These are phyloP conservation scores for Pyrenophora tritici-repentis DNA, from an alignment of 2,329 filamentous ascomycete genomes.

Conservation along the genomic window DNA sequence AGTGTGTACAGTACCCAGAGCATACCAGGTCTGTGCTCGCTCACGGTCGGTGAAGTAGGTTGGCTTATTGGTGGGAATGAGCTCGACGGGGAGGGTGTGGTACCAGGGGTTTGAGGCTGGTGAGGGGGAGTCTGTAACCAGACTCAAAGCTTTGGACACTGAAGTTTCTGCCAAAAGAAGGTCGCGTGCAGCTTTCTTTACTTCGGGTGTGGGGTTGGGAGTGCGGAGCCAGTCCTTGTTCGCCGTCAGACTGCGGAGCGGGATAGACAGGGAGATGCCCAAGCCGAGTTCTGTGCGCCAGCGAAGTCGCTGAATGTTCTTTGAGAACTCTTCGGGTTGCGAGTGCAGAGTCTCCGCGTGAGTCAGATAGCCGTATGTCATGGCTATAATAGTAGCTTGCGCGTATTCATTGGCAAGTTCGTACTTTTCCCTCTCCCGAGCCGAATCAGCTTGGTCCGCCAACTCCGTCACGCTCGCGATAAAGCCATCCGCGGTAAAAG, in stretches of 20 bases:
- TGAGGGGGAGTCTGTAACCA: conserved; percentile 36
- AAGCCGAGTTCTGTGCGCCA: conserved; percentile 37
- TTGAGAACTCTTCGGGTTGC: conserved; percentile 25
- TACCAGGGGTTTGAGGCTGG: conserved; percentile 39
- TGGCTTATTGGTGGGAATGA: conserved; percentile 39
- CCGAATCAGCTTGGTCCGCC: conserved; percentile 26
- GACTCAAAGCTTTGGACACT: conserved; percentile 29
- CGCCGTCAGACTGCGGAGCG: conserved; percentile 10
- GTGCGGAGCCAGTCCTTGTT: conserved; percentile 22
- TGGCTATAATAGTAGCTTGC: conserved; percentile 32
- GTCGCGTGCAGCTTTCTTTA: conserved; percentile 21
- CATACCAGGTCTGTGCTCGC: conserved; percentile 38
- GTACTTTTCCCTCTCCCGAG: conserved; percentile 21
- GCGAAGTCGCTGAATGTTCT: conserved; percentile 33
- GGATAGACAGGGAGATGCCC: conserved; percentile 26
- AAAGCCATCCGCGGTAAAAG: conserved; percentile 24
- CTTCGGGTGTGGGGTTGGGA: not conserved
- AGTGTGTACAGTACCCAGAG: conserved; percentile 33
- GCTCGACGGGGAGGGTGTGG: conserved; percentile 33
- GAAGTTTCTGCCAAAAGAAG: conserved; percentile 30
- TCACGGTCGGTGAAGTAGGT: conserved; percentile 37
- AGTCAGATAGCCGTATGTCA: conserved; percentile 42
- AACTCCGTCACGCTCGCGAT: conserved; percentile 24
- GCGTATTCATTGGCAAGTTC: conserved; percentile 27
- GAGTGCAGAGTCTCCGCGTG: conserved; percentile 34